A percentile compares a stretch with the other conserved stretches of the same genome.
Evolutionary conservation across 2,329 filamentous ascomycete species (phyloP).

Genomic region (Didymellaceae sp.): DNA sequence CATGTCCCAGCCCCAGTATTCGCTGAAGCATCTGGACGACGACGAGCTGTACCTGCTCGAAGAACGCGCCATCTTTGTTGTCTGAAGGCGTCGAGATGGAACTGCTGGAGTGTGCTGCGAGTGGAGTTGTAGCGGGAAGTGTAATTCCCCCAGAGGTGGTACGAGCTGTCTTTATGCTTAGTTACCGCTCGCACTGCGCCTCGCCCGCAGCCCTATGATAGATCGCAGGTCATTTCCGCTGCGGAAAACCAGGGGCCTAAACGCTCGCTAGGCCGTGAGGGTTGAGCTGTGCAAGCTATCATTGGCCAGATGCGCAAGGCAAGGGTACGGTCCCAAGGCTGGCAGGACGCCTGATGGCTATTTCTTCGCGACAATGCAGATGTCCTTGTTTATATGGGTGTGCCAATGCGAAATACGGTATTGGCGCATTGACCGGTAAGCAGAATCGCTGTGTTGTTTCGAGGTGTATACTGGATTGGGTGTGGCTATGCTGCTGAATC

Average conservation of each 20-base stretch:
- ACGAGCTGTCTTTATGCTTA: neutral
- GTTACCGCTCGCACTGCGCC: neutral
- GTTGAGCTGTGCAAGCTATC: conserved; percentile 7
- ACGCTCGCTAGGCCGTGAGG: conserved; percentile 24
- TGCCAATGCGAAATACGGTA: neutral
- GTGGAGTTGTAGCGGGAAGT: neutral
- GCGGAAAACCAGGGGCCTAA: conserved; percentile 1
- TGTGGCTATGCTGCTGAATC: conserved; percentile 8
- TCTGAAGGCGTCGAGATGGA: neutral
- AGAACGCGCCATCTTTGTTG: conserved; percentile 2
- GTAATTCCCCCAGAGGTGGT: no score
- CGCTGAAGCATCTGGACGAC: conserved; percentile 6
- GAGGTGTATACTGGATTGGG: neutral
- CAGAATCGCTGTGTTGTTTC: neutral
- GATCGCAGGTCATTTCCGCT: neutral
- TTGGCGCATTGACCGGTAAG: conserved; percentile 2
- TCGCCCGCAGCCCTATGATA: neutral
- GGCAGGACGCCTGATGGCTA: conserved; percentile 8
- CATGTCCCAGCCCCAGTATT: neutral
- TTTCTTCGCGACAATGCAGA: neutral
- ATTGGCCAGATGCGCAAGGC: neutral
- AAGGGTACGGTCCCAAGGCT: neutral
- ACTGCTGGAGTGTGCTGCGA: neutral
- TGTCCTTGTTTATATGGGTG: neutral
- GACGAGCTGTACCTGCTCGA: neutral